A percentile compares a stretch with the other conserved stretches of the same genome.
These are phyloP conservation scores for Leccinum subrobustum DNA, from an alignment of 1,284 basidiomycete species.

Conservation along the genomic window DNA sequence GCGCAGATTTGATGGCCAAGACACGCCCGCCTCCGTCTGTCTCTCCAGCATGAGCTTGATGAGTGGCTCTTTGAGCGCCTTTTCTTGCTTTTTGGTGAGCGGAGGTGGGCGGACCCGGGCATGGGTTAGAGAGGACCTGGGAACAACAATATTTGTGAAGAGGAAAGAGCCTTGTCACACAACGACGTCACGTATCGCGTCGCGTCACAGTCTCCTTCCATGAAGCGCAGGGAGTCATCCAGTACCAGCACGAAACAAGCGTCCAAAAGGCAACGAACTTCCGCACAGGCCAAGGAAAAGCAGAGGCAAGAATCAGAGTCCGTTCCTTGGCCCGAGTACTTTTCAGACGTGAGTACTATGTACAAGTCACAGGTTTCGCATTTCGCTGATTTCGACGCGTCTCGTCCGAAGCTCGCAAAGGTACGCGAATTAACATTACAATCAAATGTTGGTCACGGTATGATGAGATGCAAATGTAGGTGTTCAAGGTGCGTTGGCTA, in stretches of 20 bases:
- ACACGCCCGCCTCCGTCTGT: constrained; percentile 36
- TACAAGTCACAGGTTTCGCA: background rate
- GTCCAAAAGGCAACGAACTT: constrained; percentile 28
- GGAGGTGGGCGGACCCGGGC: constrained; percentile 25
- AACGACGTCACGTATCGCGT: constrained; percentile 15
- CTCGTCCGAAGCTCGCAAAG: constrained; percentile 26
- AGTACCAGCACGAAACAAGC: constrained; percentile 5
- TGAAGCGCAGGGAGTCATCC: constrained; percentile 26
- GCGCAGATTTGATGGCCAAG: constrained; percentile 44
- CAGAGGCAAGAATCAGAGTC: constrained; percentile 11
- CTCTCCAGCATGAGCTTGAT: constrained; percentile 43
- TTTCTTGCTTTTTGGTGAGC: constrained; percentile 33
- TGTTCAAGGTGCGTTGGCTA: constrained; percentile 35
- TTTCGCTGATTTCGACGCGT: background rate
- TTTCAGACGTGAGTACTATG: constrained; percentile 46
- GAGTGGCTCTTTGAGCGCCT: constrained; percentile 31
- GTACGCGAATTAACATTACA: constrained; percentile 6
- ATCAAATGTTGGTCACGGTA: background rate
- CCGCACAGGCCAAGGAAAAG: constrained; percentile 23
- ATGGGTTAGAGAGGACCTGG: constrained; percentile 35
- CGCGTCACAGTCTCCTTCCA: constrained; percentile 7
- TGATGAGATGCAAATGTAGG: constrained; percentile 10
- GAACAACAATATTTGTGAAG: constrained; percentile 21
- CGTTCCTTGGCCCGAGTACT: constrained; percentile 58
- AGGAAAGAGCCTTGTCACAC: constrained; percentile 3